phyloP scores from a whole-genome alignment of 2,329 filamentous ascomycete genomes.

The Sordariomycetes sp. region DNA sequence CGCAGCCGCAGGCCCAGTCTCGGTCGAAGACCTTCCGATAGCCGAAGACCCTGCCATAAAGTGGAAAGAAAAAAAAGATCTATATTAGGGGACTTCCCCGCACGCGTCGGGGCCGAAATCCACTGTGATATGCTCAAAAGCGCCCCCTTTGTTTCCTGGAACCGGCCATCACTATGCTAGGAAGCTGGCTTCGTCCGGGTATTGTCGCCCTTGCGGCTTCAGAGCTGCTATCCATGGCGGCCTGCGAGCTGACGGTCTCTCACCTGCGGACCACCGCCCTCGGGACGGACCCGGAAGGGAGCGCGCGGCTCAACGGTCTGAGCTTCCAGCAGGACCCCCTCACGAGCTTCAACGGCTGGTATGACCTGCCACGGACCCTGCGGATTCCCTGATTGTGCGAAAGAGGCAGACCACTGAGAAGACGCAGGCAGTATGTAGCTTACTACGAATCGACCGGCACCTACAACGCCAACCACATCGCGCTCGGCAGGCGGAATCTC shows the following conservation, averaged over 20 bases:
- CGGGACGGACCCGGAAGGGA: slow-evolving; percentile 8
- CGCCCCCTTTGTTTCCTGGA: too few relatives aligned
- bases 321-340: slow-evolving; percentile 12
- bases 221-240: neutral
- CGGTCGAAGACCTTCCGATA: too few relatives aligned
- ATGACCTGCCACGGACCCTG: neutral
- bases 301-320: slow-evolving; percentile 10
- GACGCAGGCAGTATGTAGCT: slow-evolving; percentile 9
- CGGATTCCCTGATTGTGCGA: neutral
- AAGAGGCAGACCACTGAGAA: neutral
- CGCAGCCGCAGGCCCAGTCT: too few relatives aligned
- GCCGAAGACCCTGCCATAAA: too few relatives aligned
- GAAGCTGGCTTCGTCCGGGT: neutral
- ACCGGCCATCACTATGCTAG: neutral
- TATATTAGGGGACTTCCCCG: too few relatives aligned
- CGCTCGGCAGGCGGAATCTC: slow-evolving; percentile 9
- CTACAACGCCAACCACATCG: slow-evolving; percentile 10
- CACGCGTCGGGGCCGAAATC: too few relatives aligned
- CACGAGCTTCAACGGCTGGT: slow-evolving; percentile 9
- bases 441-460: slow-evolving; percentile 10
- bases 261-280: slow-evolving; percentile 4
- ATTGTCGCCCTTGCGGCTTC: neutral
- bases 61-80: too few relatives aligned
- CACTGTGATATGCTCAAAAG: too few relatives aligned
- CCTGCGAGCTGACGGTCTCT: neutral